phyloP scores from a whole-genome alignment of 768 basidiomycete species.

The Mycena albidolilacea region DNA sequence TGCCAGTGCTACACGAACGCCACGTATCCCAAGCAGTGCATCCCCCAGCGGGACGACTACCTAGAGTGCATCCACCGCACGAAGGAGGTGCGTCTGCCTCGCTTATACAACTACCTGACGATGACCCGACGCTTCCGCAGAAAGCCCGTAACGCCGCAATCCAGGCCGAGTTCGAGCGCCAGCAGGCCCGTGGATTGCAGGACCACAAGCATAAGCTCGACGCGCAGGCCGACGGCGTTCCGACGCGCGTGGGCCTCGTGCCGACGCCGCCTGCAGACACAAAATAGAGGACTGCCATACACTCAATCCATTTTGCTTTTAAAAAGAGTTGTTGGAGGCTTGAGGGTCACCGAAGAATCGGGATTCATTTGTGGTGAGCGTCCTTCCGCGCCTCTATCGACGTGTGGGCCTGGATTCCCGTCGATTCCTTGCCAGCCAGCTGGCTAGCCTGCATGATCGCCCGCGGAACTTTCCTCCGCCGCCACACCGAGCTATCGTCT shows the following conservation, averaged over 20 bases:
- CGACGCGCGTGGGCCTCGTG: conserved; percentile 34
- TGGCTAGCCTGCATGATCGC: no score
- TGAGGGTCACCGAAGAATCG: no score
- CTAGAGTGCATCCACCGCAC: conserved; percentile 35
- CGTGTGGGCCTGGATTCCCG: no score
- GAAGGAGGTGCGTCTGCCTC: conserved; percentile 33
- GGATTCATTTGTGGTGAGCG: no score
- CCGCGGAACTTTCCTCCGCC: no score
- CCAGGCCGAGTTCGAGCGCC: conserved; percentile 21
- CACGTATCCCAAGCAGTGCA: conserved; percentile 15
- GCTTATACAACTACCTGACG: background rate
- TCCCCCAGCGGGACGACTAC: conserved; percentile 33
- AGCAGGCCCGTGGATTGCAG: conserved; percentile 17
- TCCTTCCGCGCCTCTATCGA: no score
- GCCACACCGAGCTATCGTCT: no score
- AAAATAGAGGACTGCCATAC: conserved; percentile 7
- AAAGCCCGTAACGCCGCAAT: conserved; percentile 32
- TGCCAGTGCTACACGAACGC: conserved; percentile 33
- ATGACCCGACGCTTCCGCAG: background rate
- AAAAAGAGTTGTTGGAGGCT: no score
- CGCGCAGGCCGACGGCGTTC: conserved; percentile 31
- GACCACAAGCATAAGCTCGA: conserved; percentile 36
- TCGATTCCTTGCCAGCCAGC: no score
- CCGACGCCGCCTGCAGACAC: conserved; percentile 22
- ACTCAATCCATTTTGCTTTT: background rate